Conservation (phyloP, 805 yeast genomes). For the Candida ulmi region DNA sequence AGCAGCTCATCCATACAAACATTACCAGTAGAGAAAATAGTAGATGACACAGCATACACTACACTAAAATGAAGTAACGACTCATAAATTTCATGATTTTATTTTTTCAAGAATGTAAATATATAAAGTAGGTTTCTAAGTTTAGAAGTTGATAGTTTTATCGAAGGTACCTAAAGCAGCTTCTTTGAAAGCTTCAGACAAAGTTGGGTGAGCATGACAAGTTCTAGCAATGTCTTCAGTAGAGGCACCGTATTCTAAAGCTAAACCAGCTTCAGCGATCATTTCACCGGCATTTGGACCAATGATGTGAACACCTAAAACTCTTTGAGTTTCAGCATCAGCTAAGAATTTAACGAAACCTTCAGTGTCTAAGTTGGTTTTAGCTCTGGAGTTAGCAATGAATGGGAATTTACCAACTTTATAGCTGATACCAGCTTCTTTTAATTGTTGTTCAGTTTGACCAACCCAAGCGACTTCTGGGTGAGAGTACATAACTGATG, state of each 20-base stretch:
- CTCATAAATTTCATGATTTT: constrained; percentile 1
- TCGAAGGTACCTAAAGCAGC: constrained; percentile 90
- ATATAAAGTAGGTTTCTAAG: neutral
- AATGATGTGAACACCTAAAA: constrained; percentile 92
- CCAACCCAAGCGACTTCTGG: constrained; percentile 99
- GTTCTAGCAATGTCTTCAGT: constrained; percentile 97
- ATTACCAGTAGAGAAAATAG: too few relatives aligned
- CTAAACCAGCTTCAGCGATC: constrained; percentile 98
- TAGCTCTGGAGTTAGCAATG: constrained; percentile 98
- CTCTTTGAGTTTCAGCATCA: constrained; percentile 95
- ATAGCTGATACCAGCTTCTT: constrained; percentile 86
- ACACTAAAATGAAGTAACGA: too few relatives aligned
- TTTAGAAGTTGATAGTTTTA: constrained; percentile 82
- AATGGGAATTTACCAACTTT: constrained; percentile 98
- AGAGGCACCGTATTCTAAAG: constrained; percentile 97
- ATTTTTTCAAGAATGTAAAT: neutral
- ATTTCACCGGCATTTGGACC: constrained; percentile 99
- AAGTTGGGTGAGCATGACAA: constrained; percentile 98
- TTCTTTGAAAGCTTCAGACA: constrained; percentile 97
- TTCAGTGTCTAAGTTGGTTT: constrained; percentile 94
- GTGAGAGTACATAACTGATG: constrained; percentile 98
- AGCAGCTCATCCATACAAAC: too few relatives aligned
- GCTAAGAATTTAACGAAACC: constrained; percentile 95
- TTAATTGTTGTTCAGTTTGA: constrained; percentile 88
- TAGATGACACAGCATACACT: too few relatives aligned